phyloP scores from a whole-genome alignment of 2,329 filamentous ascomycete genomes.

The Paecilomyces dactylethromorphus region DNA sequence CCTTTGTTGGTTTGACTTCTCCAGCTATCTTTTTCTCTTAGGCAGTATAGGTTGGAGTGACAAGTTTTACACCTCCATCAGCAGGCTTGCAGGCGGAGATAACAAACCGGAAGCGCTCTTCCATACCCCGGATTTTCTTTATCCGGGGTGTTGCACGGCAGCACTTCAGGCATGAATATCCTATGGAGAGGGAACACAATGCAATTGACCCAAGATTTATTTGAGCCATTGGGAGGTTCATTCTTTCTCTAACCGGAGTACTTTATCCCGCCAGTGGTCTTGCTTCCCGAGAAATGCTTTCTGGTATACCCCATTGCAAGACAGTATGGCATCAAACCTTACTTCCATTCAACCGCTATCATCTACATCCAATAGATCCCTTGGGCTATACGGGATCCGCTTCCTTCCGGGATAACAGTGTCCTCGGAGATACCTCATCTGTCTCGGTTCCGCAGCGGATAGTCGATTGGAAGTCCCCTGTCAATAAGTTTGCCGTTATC shows the following conservation, averaged over 20 bases:
- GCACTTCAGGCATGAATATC: neutral
- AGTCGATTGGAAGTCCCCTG: neutral
- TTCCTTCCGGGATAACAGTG: neutral
- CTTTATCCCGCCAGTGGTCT: neutral
- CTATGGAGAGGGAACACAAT: neutral
- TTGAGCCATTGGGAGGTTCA: neutral
- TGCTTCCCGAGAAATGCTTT: neutral
- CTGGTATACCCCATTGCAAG: neutral
- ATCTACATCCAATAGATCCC: neutral
- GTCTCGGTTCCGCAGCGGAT: neutral
- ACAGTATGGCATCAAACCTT: neutral
- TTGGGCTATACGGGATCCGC: neutral
- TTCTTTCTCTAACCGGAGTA: neutral
- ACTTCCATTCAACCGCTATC: neutral
- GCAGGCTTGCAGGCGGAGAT: neutral
- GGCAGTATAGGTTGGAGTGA: neutral
- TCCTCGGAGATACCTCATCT: neutral
- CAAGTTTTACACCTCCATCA: neutral
- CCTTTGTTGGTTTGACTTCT: neutral
- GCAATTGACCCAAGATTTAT: neutral
- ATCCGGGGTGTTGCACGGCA: neutral
- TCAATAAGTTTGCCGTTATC: neutral
- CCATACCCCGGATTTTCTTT: neutral
- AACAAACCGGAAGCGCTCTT: neutral
- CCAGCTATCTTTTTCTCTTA: neutral